Percentiles rank a stretch among this genome's conserved stretches.
Conservation (phyloP, 2,329 filamentous ascomycete species). For the Phialophora macrospora region DNA sequence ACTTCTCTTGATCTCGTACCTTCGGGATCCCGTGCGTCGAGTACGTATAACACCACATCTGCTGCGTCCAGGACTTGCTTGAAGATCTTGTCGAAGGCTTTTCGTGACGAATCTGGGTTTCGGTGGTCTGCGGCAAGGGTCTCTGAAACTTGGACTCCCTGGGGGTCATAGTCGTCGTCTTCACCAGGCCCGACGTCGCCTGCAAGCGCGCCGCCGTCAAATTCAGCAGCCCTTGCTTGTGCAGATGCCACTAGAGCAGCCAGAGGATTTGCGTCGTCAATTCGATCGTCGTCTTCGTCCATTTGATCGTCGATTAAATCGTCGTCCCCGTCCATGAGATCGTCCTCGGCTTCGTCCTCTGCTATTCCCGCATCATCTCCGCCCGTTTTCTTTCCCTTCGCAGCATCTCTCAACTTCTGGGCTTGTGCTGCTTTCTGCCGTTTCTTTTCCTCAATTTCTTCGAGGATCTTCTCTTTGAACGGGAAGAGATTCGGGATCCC, state of each 20-base stretch:
- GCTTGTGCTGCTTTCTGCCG: constrained; percentile 80
- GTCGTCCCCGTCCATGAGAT: constrained; percentile 54
- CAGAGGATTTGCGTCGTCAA: constrained; percentile 81
- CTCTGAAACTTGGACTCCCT: constrained; percentile 46
- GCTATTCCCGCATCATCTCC: constrained; percentile 60
- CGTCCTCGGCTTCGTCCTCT: constrained; percentile 52
- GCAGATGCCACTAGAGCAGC: constrained; percentile 88
- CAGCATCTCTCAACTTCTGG: constrained; percentile 71
- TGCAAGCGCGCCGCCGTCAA: constrained; percentile 68
- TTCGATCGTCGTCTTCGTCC: constrained; percentile 60
- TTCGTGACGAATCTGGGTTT: constrained; percentile 69
- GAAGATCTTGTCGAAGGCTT: constrained; percentile 93
- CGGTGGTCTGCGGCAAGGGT: constrained; percentile 34
- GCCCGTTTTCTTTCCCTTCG: constrained; percentile 59
- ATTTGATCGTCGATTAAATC: constrained; percentile 56
- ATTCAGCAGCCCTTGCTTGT: constrained; percentile 74
- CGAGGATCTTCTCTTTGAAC: constrained; percentile 92
- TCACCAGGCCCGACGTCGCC: constrained; percentile 62
- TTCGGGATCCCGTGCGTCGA: constrained; percentile 88
- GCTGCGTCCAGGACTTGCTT: constrained; percentile 88
- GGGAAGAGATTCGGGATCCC: constrained; percentile 97
- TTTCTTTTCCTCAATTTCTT: constrained; percentile 90
- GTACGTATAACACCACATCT: constrained; percentile 91
- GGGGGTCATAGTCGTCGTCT: constrained; percentile 53
- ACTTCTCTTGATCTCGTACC: constrained; percentile 89